A percentile compares a stretch with the other conserved stretches of the same genome.
Conservation (phyloP, 331 rosid species). For the Arachis monticola region DNA sequence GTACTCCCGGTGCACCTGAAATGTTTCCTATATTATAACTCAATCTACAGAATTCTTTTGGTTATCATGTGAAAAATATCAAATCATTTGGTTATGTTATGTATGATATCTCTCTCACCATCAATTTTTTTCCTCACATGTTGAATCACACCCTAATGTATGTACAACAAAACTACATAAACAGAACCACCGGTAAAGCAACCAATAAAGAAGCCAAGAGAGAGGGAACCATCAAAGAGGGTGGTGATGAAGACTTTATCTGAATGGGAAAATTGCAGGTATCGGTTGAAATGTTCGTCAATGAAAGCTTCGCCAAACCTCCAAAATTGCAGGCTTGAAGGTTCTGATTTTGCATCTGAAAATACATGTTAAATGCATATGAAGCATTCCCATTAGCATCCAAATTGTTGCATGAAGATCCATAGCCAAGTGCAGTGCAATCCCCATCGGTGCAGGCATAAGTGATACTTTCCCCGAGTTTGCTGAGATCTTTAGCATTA, state of each 20-base stretch:
- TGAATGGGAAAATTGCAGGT: constrained; percentile 75
- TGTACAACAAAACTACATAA: constrained; percentile 52
- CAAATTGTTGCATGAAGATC: constrained; percentile 80
- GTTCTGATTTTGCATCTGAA: constrained; percentile 78
- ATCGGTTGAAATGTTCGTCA: constrained; percentile 70
- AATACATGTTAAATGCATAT: constrained; percentile 87
- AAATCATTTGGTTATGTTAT: background rate
- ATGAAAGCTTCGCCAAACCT: constrained; percentile 70
- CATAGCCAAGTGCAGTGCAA: constrained; percentile 87
- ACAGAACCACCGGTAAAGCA: constrained; percentile 36
- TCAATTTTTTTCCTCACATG: background rate
- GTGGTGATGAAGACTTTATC: constrained; percentile 60
- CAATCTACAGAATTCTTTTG: background rate
- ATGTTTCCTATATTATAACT: background rate
- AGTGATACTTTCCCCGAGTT: constrained; percentile 69
- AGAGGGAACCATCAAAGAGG: constrained; percentile 48
- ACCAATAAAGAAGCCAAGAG: constrained; percentile 37
- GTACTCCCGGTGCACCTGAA: no score
- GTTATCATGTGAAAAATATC: constrained; percentile 30
- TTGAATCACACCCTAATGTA: constrained; percentile 30
- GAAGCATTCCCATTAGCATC: constrained; percentile 88
- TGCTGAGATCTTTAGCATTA: constrained; percentile 75
- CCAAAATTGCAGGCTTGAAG: constrained; percentile 68
- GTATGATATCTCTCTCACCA: no score
- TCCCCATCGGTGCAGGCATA: constrained; percentile 76